These are phyloP conservation scores for Citrullus amarus DNA, from an alignment of 306 rosid species.

Conservation along the genomic window DNA sequence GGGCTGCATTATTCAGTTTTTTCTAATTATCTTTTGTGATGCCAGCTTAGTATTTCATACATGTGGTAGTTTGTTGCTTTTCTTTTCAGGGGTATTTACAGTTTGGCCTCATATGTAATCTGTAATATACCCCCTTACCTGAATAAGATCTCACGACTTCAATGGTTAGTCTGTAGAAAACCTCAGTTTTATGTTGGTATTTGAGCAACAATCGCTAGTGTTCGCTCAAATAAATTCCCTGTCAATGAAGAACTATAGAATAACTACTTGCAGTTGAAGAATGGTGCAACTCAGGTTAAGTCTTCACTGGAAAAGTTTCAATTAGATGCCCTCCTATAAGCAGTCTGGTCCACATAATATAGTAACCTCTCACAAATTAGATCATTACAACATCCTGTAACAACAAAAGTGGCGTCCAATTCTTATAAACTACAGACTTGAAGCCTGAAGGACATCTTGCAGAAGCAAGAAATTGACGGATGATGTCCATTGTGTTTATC, in stretches of 20 bases:
- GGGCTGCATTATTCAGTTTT: background rate
- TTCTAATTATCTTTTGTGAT: background rate
- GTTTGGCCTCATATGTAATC: background rate
- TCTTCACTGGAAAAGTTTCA: too few relatives aligned
- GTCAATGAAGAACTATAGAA: background rate
- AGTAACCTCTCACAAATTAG: too few relatives aligned
- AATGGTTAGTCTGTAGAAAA: background rate
- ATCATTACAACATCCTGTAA: too few relatives aligned
- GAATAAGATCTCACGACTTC: background rate
- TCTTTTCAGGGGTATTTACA: background rate
- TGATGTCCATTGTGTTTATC: background rate
- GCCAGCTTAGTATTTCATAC: background rate
- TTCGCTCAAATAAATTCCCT: background rate
- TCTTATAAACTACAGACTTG: too few relatives aligned
- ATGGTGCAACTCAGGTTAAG: too few relatives aligned
- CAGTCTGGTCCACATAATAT: too few relatives aligned
- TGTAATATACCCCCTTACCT: background rate
- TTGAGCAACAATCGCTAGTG: background rate
- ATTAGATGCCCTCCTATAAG: too few relatives aligned
- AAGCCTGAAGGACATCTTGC: too few relatives aligned
- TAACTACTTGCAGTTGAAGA: too few relatives aligned
- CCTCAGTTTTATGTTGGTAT: background rate
- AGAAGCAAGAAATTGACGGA: background rate
- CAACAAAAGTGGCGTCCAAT: too few relatives aligned
- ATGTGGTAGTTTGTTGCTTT: background rate